Conservation (phyloP, 2,329 filamentous ascomycete species). For the Beauveria asiatica region DNA sequence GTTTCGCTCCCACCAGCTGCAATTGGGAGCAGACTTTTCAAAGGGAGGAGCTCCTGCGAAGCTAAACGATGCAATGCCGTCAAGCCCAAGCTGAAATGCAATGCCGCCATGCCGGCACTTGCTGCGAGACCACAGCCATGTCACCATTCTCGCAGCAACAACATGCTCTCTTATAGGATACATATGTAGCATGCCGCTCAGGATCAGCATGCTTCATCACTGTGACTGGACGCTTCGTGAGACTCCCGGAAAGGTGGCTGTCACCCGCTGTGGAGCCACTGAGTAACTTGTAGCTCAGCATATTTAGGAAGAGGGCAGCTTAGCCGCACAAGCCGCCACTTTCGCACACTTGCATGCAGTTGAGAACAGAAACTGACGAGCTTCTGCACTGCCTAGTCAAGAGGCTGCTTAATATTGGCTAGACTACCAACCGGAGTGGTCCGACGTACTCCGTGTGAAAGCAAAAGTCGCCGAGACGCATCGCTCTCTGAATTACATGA, state of each 20-base stretch:
- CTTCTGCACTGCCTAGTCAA: no score
- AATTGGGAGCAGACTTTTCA: neutral
- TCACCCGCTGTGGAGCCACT: neutral
- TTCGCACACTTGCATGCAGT: no score
- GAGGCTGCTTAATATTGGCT: no score
- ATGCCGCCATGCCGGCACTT: neutral
- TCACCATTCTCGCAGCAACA: no score
- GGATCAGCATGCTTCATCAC: neutral
- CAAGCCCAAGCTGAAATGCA: neutral
- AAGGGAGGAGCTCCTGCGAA: neutral
- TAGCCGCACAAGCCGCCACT: no score
- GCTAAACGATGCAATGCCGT: neutral
- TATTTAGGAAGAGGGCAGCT: no score
- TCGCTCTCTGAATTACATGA: no score
- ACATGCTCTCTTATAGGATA: neutral
- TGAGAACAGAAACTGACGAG: no score
- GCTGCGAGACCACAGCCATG: neutral
- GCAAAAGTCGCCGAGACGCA: no score
- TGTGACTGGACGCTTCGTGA: neutral
- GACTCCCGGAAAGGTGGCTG: neutral
- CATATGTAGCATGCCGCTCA: neutral
- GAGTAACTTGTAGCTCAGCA: no score
- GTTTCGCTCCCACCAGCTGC: neutral
- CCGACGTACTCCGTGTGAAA: no score
- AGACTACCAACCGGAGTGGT: no score